phyloP scores from a whole-genome alignment of 306 rosid species.

The Prunus padus region DNA sequence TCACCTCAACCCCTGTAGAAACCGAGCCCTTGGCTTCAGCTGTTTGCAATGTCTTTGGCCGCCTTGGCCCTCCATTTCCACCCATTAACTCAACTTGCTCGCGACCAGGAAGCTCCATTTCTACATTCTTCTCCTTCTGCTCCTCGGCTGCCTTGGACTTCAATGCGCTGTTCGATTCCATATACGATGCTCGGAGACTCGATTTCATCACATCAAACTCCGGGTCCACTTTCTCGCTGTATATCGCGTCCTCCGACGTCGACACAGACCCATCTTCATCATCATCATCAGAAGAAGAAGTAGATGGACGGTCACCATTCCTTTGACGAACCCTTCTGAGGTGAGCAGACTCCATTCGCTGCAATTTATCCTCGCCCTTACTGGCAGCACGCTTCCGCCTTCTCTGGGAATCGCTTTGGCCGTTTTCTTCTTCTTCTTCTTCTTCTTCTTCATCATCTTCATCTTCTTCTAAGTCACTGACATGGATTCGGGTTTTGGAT shows the following conservation, averaged over 20 bases:
- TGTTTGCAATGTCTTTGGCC: conserved; percentile 16
- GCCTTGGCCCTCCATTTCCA: conserved; percentile 23
- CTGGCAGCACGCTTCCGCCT: conserved; percentile 23
- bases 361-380: conserved; percentile 47
- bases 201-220: conserved; percentile 60
- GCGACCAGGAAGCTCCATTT: conserved; percentile 45
- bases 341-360: conserved; percentile 42
- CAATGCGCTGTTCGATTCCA: conserved; percentile 14
- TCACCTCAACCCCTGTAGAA: conserved; percentile 29
- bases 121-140: conserved; percentile 52
- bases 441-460: conserved; percentile 13
- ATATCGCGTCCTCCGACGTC: conserved; percentile 67
- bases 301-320: background rate
- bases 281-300: conserved; percentile 6
- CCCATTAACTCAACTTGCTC: conserved; percentile 26
- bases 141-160: background rate
- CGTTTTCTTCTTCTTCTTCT: conserved; percentile 8
- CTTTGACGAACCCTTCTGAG: conserved; percentile 22
- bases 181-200: conserved; percentile 49
- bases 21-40: conserved; percentile 22
- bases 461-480: conserved; percentile 8
- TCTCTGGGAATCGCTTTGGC: conserved; percentile 30
- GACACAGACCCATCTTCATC: conserved; percentile 35
- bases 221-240: conserved; percentile 54
- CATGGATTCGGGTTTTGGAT: background rate